These are phyloP conservation scores for Filosporella fistucella DNA, from an alignment of 495 filamentous ascomycete species.

Conservation along the genomic window DNA sequence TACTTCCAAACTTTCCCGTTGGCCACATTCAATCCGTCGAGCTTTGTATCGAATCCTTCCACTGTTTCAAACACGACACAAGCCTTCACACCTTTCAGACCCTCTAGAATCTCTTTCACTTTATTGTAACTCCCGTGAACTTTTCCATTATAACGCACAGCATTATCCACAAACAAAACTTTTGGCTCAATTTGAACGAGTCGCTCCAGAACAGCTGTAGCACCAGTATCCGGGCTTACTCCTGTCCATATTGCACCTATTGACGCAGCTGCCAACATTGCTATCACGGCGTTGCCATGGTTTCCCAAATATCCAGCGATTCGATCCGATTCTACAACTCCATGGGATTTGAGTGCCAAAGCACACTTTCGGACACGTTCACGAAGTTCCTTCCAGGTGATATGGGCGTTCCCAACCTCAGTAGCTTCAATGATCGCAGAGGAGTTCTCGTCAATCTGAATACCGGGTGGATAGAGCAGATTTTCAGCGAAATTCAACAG, in stretches of 20 bases:
- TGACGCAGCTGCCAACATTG: conserved; percentile 58
- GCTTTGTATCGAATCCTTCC: conserved; percentile 35
- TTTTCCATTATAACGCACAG: conserved; percentile 72
- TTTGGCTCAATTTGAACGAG: conserved; percentile 64
- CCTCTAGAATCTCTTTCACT: conserved; percentile 59
- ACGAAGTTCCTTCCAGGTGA: conserved; percentile 62
- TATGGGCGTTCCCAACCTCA: conserved; percentile 47
- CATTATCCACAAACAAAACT: conserved; percentile 73
- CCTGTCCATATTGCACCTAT: conserved; percentile 68
- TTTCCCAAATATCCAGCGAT: conserved; percentile 69
- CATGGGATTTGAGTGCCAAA: conserved; percentile 54
- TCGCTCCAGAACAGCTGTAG: conserved; percentile 69
- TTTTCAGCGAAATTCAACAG: conserved; percentile 62
- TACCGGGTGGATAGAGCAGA: conserved; percentile 45
- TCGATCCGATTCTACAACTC: conserved; percentile 62
- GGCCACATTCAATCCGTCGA: conserved; percentile 42
- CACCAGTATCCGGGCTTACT: conserved; percentile 72
- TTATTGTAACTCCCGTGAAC: conserved; percentile 61
- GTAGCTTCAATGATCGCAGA: conserved; percentile 59
- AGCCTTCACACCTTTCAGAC: conserved; percentile 54
- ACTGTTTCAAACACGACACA: conserved; percentile 69
- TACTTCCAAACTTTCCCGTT: conserved; percentile 28
- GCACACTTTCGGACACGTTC: conserved; percentile 45
- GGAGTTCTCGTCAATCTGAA: conserved; percentile 48
- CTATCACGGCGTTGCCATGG: conserved; percentile 59